Base-by-base conservation (phyloP, 139 green algal species). In the Chlamydomonas applanata region DNA sequence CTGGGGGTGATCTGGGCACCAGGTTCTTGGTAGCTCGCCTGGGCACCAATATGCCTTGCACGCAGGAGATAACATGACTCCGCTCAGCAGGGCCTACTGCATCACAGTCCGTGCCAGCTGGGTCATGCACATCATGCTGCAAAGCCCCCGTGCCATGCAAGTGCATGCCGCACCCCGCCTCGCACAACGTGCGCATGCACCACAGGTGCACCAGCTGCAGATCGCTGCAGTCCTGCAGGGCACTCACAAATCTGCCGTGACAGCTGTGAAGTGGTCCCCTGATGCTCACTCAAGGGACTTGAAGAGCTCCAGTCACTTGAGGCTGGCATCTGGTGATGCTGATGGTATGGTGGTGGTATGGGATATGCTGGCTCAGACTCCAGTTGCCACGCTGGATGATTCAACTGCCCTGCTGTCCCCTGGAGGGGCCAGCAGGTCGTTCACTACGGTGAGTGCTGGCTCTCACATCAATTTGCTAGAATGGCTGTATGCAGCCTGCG, bases 301-400 rank as follows among this genome's bases (percentile, higher is more conserved):
- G 1, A 83, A 78, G 53, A 72, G 27, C 40, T 30, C 63, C 29
- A 74, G 52, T 44, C 80, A 82, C 67, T 40, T 76, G 77, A 89
- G 90, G 68, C 82, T 95, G 34, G 91, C 91, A 0, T 92, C 88
- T 30, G 91, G 91, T 4, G 91, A 97, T 63, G 67, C 65, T 16
- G 77, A 91, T 2, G 91, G 91, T 17, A 66, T 79, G 0, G 91
- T 96, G 44, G 80, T 91, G 36, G 82, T 96, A 53, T 97, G 91
- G 91, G 86, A 91, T 40, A 83, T 94, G 69, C 69, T 79, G 32
- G 72, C 74, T 16, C 67, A 44, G 67, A 52, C 67, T 34, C n/a
- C 53, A 29, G 24, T 25, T 68, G 33, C 70, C 25, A 60, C 22
- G 22, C 56, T 67, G 36, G 54, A 80, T 54, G 68, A 81, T 11